Evolutionary conservation across 352 stramenopile genomes (phyloP), one percentile per base, ranked within the genome.

Genomic region (Phytophthora foliorum): DNA sequence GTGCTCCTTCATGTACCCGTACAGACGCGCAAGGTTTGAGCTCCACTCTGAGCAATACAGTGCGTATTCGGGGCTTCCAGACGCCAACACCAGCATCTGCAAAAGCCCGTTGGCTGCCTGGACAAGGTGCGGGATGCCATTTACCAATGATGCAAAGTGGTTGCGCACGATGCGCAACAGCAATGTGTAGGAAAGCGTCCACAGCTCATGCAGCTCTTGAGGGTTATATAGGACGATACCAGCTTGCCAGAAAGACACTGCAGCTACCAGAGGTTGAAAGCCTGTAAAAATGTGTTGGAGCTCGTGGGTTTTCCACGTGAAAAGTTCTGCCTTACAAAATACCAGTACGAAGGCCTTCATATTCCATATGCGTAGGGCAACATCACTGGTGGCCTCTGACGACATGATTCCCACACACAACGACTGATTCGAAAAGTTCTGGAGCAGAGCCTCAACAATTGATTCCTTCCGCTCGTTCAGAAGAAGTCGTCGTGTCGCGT

Each of bases 1-100:
- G 60, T 95, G 89, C 39, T 88, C 81, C 65, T 94, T 93, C 75
- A 96, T 88, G 74, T 96, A 96, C 6, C 89, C 89, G 57, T 93
- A 95, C 22, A 96, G 72, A 51, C 89, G 89, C 24, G 87, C 86
- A 19, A 96, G 73, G 65, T 96, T 96, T n/a, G 84, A 91, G 46
- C 78, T 84, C 89, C 89, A 96, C 53, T 93, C 82, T 1, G 70
- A 64, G 45, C 72, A 80, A 48, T 74, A 69, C 22, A 68, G 46
- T 0, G 63, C 50, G 38, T 63, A 57, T 19, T 78, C 63, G 1
- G 54, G 34, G 22, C 32, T 51, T 21, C 60, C 52, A 27, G 72
- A 80, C 3, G 54, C 19, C 52, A 77, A n/a, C 13, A 93, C 63
- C 2, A 96, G 74, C 46, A 94, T 53, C n/a, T 84, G 79, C 29